Percentiles rank a stretch among this genome's conserved stretches.
phyloP scores from a whole-genome alignment of 2,329 filamentous ascomycete species.

The Colletotrichum eremochloae region DNA sequence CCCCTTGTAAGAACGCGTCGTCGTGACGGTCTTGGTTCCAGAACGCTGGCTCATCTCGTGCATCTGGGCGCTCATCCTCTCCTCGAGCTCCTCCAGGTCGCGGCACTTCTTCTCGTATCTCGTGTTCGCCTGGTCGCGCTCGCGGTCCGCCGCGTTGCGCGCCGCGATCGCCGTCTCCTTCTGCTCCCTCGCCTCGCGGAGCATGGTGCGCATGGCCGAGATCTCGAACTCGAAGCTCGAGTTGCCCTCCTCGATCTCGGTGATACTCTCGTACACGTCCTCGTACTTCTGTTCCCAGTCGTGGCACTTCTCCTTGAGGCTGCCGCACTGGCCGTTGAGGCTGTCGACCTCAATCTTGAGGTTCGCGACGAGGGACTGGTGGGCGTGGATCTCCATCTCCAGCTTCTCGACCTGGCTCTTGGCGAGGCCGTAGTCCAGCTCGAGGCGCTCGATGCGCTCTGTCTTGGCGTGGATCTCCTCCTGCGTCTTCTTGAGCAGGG shows the following conservation, averaged over 20 bases:
- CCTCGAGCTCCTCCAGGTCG: conserved; percentile 37
- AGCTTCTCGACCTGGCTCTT: conserved; percentile 8
- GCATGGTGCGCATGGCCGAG: conserved; percentile 30
- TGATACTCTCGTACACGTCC: conserved; percentile 36
- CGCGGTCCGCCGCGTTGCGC: conserved; percentile 32
- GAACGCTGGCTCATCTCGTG: conserved; percentile 20
- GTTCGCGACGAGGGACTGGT: conserved; percentile 11
- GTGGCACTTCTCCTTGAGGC: conserved; percentile 29
- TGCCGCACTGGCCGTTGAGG: conserved; percentile 22
- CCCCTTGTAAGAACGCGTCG: background rate
- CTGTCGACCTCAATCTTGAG: conserved; percentile 29
- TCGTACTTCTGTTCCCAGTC: conserved; percentile 32
- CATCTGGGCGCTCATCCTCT: conserved; percentile 30
- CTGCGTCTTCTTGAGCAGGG: conserved; percentile 24
- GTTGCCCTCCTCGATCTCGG: conserved; percentile 36
- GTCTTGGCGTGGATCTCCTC: conserved; percentile 26
- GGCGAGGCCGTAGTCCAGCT: conserved; percentile 8
- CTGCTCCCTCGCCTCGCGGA: conserved; percentile 33
- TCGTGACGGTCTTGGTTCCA: conserved; percentile 4
- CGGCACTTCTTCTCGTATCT: conserved; percentile 30
- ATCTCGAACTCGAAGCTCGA: conserved; percentile 33
- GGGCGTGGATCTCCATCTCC: conserved; percentile 16
- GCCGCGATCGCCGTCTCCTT: conserved; percentile 34
- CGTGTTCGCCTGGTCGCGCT: conserved; percentile 28
- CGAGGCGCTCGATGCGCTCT: conserved; percentile 26